Evolutionary conservation across 495 filamentous ascomycete genomes (phyloP).

Genomic region (Penicillium fimorum): DNA sequence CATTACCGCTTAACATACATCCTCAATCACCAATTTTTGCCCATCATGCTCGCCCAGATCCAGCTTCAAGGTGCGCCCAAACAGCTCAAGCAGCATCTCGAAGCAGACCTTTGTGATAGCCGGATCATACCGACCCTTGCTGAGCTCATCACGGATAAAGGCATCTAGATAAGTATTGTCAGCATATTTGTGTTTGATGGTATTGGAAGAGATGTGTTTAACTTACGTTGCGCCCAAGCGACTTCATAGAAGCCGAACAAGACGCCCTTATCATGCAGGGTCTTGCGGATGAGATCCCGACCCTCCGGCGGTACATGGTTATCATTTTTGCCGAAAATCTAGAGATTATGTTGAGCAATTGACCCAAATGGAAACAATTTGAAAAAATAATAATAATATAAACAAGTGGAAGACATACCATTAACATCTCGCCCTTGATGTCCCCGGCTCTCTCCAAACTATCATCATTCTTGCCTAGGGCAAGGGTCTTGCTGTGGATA

Average conservation of each 20-base stretch:
- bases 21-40: constrained; percentile 51
- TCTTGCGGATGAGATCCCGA: constrained; percentile 81
- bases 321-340: constrained; percentile 84
- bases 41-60: constrained; percentile 66
- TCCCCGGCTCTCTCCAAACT: constrained; percentile 62
- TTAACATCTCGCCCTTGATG: constrained; percentile 74
- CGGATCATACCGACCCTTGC: constrained; percentile 90
- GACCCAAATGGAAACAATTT: constrained; percentile 4
- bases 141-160: constrained; percentile 93
- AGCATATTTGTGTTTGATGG: background rate
- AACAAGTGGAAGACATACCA: constrained; percentile 55
- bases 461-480: constrained; percentile 65
- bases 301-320: constrained; percentile 86
- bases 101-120: constrained; percentile 86
- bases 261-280: constrained; percentile 71
- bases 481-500: constrained; percentile 75
- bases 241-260: constrained; percentile 84
- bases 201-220: background rate
- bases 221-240: constrained; percentile 83
- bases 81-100: constrained; percentile 84
- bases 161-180: constrained; percentile 52
- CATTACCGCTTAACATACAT: constrained; percentile 49
- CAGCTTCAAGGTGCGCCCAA: constrained; percentile 71
- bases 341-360: background rate
- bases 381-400: background rate